Base-by-base conservation (phyloP, 208 protist species). In the Crithidia brevicula region DNA sequence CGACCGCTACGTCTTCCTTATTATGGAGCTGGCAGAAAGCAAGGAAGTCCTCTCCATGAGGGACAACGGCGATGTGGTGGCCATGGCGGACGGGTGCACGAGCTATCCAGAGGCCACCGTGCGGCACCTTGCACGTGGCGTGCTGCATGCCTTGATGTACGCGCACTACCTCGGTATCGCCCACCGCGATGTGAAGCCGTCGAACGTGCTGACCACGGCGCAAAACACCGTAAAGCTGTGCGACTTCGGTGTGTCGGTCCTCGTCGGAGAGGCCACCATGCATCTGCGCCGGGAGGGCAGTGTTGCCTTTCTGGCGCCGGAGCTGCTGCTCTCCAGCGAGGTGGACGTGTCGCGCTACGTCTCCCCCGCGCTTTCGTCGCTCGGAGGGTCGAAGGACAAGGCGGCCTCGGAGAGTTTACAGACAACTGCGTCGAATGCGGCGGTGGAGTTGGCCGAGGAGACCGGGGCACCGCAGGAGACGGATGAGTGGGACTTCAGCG, bases 11-110 rank as follows among this genome's bases (percentile, higher is more conserved):
- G 71, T 98, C 38, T 97, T 95, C 63, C 60, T 91, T 52, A 58
- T 98, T 13, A 50, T 97, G 20, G 93, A 98, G 73, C 93, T 96
- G 46, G 86, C 86, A 7, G 86, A 83, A 53, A 28, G 67, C 13
- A 76, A 78, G 15, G 83, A 82, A 54, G 73, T 87, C 42, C 74
- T 88, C 68, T 58, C 74, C 16, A 64, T 89, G 66, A 40, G 38
- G 7, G 62, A 81, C 53, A 76, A 82, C 62, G 83, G 83, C 22
- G 75, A 71, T n/a, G 72, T 92, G 15, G 49, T 77, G 16, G 67
- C 77, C 4, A 54, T 53, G 42, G 77, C 61, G 6, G 59, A 81
- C 33, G 68, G 56, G 31, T 64, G 60, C 16, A 61, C 66, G 13
- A 60, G 51, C 30, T 78, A 84, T 38, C 16, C 67, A 9, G 86